Evolutionary conservation across 805 yeast genomes (phyloP), one percentile per base, ranked within the genome.

Genomic region (Lipomyces starkeyi): DNA sequence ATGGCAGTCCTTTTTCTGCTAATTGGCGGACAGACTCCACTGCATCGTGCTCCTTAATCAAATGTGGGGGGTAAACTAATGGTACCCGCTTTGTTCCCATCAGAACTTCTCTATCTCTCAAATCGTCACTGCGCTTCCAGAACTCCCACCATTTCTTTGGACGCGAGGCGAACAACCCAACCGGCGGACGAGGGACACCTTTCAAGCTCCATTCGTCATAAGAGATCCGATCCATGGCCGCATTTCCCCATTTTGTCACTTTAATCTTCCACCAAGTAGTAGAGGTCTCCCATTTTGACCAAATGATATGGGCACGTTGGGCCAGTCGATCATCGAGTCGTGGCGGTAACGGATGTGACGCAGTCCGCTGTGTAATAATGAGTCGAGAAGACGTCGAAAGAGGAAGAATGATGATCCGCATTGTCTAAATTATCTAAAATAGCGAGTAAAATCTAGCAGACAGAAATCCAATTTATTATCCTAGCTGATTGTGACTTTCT

Each of bases 171-270:
- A 60, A 63, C 40, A 66, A 62, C n/a, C 68, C 71, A 17, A 55
- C 56, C 8, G 70, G 71, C 32, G 67, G 64, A n/a, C 93, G 87
- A 0, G 98, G 98, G 29, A 94, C 85, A 2, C 94, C 85, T 68
- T 87, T 82, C 67, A 93, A 80, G 58, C 92, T 85, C 74, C 86
- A 85, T 75, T 93, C 98, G 71, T 88, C 87, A 86, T 94, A 93
- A 1, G 94, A 91, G 6, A 91, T 86, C 27, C 86, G 82, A 62
- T 85, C 84, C 72, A 93, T 77, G 53, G 89, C 81, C 64, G 76
- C 77, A 56, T 85, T 83, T 17, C 88, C 84, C 69, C 81, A 80
- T 2, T 75, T 61, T 2, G 90, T 92, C 58, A 93, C 83, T 63
- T 81, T 83, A 71, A 84, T 80, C 77, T 91, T 91, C 74, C 89